Evolutionary conservation across 176 grass and related monocot species (phyloP), one percentile per base, ranked within the genome.

Genomic region (Olyra latifolia): DNA sequence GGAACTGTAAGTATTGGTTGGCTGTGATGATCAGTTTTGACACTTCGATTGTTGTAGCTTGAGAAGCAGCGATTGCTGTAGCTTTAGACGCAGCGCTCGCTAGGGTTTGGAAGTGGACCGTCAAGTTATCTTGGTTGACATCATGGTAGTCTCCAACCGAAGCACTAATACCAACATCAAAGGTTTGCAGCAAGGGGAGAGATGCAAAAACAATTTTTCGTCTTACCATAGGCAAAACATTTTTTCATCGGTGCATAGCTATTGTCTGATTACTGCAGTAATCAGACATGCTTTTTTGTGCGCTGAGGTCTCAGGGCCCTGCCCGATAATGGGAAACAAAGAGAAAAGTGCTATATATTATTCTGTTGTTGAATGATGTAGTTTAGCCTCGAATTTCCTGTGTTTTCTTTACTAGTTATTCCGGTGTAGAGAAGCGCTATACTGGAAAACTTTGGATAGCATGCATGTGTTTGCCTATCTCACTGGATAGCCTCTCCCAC

Each of bases 131-230:
- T 82, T 66, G 66, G 49, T 35, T 43, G 56, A 58, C 15, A 16
- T 83, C 15, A 16, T 83, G 55, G 22, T 54, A n/a, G 22, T 72
- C 60, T 66, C 27, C 0, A 24, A 46, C 62, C 46, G 11, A 56
- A 57, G 24, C 29, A 39, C 46, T 83, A 41, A 79, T 52, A 71
- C n/a, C 47, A 76, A 3, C 63, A 49, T 71, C 27, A 22, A 57
- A 75, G 20, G 35, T 27, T 76, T 45, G 73, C 41, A 47, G 16
- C 70, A 80, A 15, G 46, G 87, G 32, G 16, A 69, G 13, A 63
- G 25, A 35, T 62, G 16, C 27, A 62, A 42, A 76, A 47, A 10
- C 25, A 72, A 64, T 49, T 39, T 73, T 64, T 89, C 42, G 38
- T 76, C 32, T 35, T 4, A 3, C 32, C 32, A 35, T 35, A 35